Conservation (phyloP, 2,329 filamentous ascomycete genomes). For the Aphanocladium album region DNA sequence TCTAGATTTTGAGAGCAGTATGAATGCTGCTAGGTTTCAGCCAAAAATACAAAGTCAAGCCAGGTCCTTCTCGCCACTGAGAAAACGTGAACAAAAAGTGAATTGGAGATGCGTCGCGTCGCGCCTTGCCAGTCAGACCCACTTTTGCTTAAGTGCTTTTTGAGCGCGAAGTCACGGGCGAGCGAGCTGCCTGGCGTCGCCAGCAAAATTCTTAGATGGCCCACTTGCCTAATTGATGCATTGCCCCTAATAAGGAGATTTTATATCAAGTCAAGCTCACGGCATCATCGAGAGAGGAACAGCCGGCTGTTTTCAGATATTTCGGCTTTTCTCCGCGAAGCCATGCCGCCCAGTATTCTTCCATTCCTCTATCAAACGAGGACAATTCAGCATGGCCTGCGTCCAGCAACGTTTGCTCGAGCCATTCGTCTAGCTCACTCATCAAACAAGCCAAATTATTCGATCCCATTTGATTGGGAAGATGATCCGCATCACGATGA, state of each 20-base stretch:
- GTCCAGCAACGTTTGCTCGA: constrained; percentile 20
- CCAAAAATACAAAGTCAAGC: not conserved
- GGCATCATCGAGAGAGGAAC: not conserved
- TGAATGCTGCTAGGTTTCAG: too few relatives aligned
- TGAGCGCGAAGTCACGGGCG: constrained; percentile 29
- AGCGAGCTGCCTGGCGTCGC: constrained; percentile 16
- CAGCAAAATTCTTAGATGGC: constrained; percentile 3
- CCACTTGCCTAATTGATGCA: not conserved
- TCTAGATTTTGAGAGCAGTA: too few relatives aligned
- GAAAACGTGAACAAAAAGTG: constrained; percentile 4
- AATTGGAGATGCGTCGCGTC: constrained; percentile 5
- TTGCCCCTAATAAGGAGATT: not conserved
- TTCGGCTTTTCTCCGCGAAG: not conserved
- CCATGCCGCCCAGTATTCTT: constrained; percentile 38
- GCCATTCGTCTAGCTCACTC: constrained; percentile 19
- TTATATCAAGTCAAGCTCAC: not conserved
- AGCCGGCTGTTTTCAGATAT: not conserved
- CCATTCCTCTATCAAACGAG: constrained; percentile 71
- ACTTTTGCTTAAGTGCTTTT: constrained; percentile 21
- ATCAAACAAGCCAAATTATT: constrained; percentile 22
- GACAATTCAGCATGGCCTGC: constrained; percentile 40
- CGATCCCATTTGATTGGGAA: constrained; percentile 51
- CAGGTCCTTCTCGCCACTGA: not conserved
- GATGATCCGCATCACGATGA: constrained; percentile 20
- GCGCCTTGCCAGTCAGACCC: constrained; percentile 9